Conservation (phyloP, 2,329 filamentous ascomycete species). For the Pseudogymnoascus sp. region DNA sequence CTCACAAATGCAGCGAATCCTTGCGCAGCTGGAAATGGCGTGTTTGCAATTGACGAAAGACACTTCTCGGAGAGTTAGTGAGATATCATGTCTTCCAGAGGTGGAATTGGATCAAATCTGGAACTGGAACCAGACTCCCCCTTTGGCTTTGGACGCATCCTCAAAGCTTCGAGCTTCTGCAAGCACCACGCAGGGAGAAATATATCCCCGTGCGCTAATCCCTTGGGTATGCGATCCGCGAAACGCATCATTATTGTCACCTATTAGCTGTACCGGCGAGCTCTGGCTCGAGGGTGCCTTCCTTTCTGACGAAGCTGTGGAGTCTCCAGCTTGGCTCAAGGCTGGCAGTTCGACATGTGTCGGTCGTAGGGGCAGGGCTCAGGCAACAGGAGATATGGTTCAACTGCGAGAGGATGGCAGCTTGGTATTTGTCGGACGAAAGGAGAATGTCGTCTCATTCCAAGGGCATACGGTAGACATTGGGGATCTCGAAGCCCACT, state of each 20-base stretch:
- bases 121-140: conserved; percentile 33
- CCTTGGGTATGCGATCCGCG: conserved; percentile 28
- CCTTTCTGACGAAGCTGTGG: conserved; percentile 23
- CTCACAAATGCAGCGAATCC: conserved; percentile 31
- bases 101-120: conserved; percentile 35
- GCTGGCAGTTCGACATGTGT: conserved; percentile 27
- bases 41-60: conserved; percentile 20
- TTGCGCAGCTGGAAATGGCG: conserved; percentile 30
- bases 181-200: conserved; percentile 20
- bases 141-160: conserved; percentile 27
- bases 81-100: conserved; percentile 32
- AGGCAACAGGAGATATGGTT: conserved; percentile 27
- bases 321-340: conserved; percentile 28
- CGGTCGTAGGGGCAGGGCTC: conserved; percentile 26
- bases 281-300: conserved; percentile 34
- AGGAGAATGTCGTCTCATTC: conserved; percentile 22
- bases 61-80: conserved; percentile 21
- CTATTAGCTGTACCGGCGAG: conserved; percentile 33
- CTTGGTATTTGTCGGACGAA: conserved; percentile 24
- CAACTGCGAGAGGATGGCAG: conserved; percentile 22
- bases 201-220: conserved; percentile 30
- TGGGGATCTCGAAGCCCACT: conserved; percentile 32
- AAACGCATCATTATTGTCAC: conserved; percentile 30
- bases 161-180: conserved; percentile 19
- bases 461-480: conserved; percentile 34